These are phyloP conservation scores for Rhizopogon sp. DNA, from an alignment of 768 basidiomycete species.

Conservation along the genomic window DNA sequence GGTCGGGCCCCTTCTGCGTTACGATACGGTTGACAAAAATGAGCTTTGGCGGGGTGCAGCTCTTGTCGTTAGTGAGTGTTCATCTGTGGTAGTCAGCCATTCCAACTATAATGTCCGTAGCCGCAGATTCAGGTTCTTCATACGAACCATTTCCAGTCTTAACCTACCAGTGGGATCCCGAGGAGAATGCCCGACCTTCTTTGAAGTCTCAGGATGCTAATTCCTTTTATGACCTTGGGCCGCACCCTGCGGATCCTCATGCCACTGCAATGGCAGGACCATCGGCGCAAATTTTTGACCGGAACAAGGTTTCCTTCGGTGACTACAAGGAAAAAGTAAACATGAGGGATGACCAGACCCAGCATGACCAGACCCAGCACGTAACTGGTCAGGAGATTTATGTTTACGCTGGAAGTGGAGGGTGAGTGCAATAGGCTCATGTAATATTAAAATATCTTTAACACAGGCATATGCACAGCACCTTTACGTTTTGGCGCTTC, in stretches of 20 bases:
- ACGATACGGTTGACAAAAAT: constrained; percentile 78
- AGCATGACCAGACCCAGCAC: constrained; percentile 36
- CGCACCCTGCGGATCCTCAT: constrained; percentile 73
- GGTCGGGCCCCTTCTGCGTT: constrained; percentile 87
- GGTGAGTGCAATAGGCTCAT: constrained; percentile 31
- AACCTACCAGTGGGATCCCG: constrained; percentile 71
- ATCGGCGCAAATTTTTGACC: constrained; percentile 3
- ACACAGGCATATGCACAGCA: constrained; percentile 36
- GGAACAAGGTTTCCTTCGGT: not conserved
- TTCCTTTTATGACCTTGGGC: constrained; percentile 47
- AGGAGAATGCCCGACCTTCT: constrained; percentile 22
- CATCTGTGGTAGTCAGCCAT: not conserved
- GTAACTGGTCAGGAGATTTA: constrained; percentile 68
- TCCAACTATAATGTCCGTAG: constrained; percentile 26
- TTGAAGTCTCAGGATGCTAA: constrained; percentile 21
- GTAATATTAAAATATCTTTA: not conserved
- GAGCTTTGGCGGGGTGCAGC: constrained; percentile 86
- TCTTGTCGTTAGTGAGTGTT: constrained; percentile 76
- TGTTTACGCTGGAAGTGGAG: constrained; percentile 54
- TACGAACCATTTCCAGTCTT: constrained; percentile 73
- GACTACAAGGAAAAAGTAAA: constrained; percentile 16
- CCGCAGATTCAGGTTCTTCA: constrained; percentile 71
- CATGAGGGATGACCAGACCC: constrained; percentile 26
- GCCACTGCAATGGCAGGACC: constrained; percentile 36
- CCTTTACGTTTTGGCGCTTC: constrained; percentile 94